Base-by-base conservation (phyloP, 2,329 filamentous ascomycete genomes). In the Sporothrix inflata region DNA sequence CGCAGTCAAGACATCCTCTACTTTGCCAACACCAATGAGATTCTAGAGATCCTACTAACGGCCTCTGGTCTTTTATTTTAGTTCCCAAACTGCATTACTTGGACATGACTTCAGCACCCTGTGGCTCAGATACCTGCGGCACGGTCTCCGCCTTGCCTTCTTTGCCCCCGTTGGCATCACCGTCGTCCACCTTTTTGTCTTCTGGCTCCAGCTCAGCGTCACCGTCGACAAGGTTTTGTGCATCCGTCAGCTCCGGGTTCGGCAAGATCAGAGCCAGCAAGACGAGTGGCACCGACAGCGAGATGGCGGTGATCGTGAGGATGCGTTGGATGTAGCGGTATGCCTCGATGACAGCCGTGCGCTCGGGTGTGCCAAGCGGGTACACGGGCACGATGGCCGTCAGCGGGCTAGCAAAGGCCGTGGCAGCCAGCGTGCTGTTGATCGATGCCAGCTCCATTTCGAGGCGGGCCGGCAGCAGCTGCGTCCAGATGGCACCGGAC, bases 321-420 rank as follows among this genome's bases (percentile, higher is more conserved):
- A 60, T 60, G 14, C 12, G 55, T 12, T 60, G 55, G 55, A 60
- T 60, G 55, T 60, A 60, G 14, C 30, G 55, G 27, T 60, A 60
- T 0, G 55, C 55, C 14, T 34, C 12, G 24, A 60, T 60, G 16
- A 60, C 55, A 11, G 55, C 55, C 1, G 55, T 60, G 27, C 55
- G 27, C 27, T 60, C 55, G 55, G 55, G 55, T 3, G 55, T 60
- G 27, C 55, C 55, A 8, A 60, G 14, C 4, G 55, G 27, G 14
- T 60, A 60, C 11, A 60, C 55, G 3, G 55, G 55, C 24, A 60
- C 55, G 14, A 60, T 60, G 55, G 24, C 30, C 1, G 24, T 38
- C 27, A 60, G 55, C 1, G 55, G 55, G 24, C 27, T 34, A 11
- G 53, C 24, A 34, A 30, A 57, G 11, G 53, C 53, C 3, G 27